Evolutionary conservation across 331 rosid genomes (phyloP).

Genomic region (Rhamnella rubrinervis): DNA sequence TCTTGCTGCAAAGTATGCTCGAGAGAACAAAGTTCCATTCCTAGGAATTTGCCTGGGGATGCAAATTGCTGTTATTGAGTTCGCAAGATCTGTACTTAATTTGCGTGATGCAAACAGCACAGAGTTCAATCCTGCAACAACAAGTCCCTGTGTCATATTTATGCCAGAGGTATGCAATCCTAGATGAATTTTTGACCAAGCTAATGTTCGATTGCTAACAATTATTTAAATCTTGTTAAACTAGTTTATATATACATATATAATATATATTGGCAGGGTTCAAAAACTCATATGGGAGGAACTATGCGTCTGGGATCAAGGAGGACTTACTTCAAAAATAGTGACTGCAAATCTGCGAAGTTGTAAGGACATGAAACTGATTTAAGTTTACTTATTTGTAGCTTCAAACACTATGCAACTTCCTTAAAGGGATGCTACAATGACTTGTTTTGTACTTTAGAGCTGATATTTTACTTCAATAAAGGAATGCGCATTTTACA

Average conservation of each 20-base stretch:
- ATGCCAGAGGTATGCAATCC: slow-evolving; percentile 78
- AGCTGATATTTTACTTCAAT: neutral
- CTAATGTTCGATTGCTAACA: neutral
- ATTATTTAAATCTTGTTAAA: slow-evolving; percentile 18
- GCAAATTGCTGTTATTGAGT: slow-evolving; percentile 97
- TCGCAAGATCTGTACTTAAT: slow-evolving; percentile 79
- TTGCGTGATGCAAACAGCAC: slow-evolving; percentile 77
- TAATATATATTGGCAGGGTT: slow-evolving; percentile 28
- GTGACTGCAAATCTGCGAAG: slow-evolving; percentile 52
- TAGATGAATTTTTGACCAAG: neutral
- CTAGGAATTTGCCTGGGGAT: slow-evolving; percentile 92
- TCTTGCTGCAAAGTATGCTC: slow-evolving; percentile 89
- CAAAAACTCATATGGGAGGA: slow-evolving; percentile 59
- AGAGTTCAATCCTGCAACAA: slow-evolving; percentile 72
- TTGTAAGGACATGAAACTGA: slow-evolving; percentile 38
- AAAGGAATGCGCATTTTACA: neutral
- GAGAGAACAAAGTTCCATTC: slow-evolving; percentile 74
- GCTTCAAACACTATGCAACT: slow-evolving; percentile 10
- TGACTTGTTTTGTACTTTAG: neutral
- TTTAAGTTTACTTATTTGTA: slow-evolving; percentile 10
- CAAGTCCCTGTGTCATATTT: slow-evolving; percentile 78
- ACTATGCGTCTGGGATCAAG: slow-evolving; percentile 57
- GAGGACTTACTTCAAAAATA: slow-evolving; percentile 44
- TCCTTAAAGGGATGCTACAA: slow-evolving; percentile 1
- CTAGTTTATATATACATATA: slow-evolving; percentile 1